A percentile compares a stretch with the other conserved stretches of the same genome.
phyloP scores from a whole-genome alignment of 2,329 filamentous ascomycete genomes.

The Lojkania enalia region DNA sequence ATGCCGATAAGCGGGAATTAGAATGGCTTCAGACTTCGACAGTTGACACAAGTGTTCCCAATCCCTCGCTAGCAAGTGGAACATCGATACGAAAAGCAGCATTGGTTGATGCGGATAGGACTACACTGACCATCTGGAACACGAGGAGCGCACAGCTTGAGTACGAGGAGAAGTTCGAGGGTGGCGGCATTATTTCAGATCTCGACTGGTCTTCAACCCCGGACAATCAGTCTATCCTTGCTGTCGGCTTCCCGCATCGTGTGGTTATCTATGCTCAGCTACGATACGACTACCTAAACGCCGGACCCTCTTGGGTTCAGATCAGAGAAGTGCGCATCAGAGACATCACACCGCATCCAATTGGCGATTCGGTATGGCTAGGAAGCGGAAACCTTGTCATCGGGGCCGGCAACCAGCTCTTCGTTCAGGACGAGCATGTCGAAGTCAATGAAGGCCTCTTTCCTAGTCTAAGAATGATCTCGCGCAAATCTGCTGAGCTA shows the following conservation, averaged over 20 bases:
- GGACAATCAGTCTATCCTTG: conserved; percentile 83
- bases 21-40: conserved; percentile 83
- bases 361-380: conserved; percentile 92
- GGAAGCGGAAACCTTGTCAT: conserved; percentile 82
- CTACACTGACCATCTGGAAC: conserved; percentile 87
- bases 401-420: conserved; percentile 87
- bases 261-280: conserved; percentile 83
- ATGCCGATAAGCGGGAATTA: conserved; percentile 61
- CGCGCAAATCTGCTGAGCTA: conserved; percentile 55
- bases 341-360: conserved; percentile 83
- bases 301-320: conserved; percentile 84
- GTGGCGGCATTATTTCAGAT: conserved; percentile 76
- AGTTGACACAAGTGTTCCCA: conserved; percentile 74
- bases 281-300: conserved; percentile 88
- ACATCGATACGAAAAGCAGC: conserved; percentile 87
- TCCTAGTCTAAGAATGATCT: conserved; percentile 56
- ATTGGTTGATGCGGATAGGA: conserved; percentile 73
- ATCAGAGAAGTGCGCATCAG: conserved; percentile 81
- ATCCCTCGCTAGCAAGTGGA: conserved; percentile 78
- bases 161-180: conserved; percentile 74
- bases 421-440: conserved; percentile 79
- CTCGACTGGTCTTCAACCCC: conserved; percentile 94
- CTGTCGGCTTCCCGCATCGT: conserved; percentile 88
- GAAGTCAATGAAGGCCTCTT: conserved; percentile 64
- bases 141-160: conserved; percentile 79